These are phyloP conservation scores for Chenopodium quinoa DNA, from an alignment of 148 eudicot genomes.

Conservation along the genomic window DNA sequence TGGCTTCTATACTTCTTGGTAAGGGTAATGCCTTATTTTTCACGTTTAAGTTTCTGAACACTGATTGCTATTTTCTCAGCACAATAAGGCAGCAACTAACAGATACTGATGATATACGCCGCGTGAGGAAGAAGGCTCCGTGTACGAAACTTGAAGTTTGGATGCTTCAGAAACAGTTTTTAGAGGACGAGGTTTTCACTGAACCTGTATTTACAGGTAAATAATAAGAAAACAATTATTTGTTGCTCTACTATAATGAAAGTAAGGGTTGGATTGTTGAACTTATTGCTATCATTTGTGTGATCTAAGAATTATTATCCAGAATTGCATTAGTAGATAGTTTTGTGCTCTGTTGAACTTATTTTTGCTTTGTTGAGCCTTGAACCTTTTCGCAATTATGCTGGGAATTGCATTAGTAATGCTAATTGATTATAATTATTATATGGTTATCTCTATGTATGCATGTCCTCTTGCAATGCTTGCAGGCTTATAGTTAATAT, in stretches of 20 bases:
- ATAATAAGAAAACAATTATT: conserved; percentile 12
- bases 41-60: conserved; percentile 10
- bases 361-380: too few species aligned
- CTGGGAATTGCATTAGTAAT: too few species aligned
- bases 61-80: conserved; percentile 33
- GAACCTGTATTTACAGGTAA: conserved; percentile 74
- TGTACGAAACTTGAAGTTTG: conserved; percentile 83
- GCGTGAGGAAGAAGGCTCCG: conserved; percentile 92
- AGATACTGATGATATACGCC: conserved; percentile 81
- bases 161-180: conserved; percentile 65
- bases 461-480: neutral
- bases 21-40: neutral
- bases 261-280: neutral
- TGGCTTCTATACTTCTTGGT: neutral
- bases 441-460: neutral
- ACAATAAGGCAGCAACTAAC: conserved; percentile 82
- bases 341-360: too few species aligned
- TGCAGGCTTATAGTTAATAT: neutral
- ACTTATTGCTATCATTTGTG: neutral
- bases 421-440: neutral
- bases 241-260: neutral
- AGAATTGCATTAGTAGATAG: too few species aligned
- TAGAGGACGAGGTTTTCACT: conserved; percentile 70
- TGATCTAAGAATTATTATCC: neutral
- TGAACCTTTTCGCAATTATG: too few species aligned